These are phyloP conservation scores for Alectoria sarmentosa DNA, from an alignment of 495 filamentous ascomycete species.

Conservation along the genomic window DNA sequence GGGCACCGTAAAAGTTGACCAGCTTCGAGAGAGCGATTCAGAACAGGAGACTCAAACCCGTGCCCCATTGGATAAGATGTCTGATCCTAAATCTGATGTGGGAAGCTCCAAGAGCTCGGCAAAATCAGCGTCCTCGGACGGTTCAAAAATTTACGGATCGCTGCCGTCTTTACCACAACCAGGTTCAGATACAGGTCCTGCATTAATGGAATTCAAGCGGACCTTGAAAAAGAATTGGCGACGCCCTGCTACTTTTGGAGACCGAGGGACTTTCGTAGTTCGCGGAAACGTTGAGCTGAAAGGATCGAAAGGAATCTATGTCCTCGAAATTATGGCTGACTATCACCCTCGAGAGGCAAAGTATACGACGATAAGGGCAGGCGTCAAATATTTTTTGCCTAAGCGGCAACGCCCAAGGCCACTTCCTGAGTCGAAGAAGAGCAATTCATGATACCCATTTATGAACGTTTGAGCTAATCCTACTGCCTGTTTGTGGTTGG, in stretches of 20 bases:
- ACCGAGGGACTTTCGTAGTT: conserved; percentile 57
- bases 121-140: conserved; percentile 12
- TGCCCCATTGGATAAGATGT: conserved; percentile 7
- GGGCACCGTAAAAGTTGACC: conserved; percentile 4
- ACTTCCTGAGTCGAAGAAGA: not conserved
- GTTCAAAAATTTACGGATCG: conserved; percentile 4
- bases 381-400: conserved; percentile 9
- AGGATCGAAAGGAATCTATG: conserved; percentile 48
- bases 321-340: conserved; percentile 50
- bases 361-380: conserved; percentile 34
- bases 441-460: not conserved
- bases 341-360: conserved; percentile 49
- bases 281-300: conserved; percentile 59
- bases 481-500: not conserved
- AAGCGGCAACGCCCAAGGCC: conserved; percentile 16
- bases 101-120: conserved; percentile 6
- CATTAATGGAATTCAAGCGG: conserved; percentile 41
- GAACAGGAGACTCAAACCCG: conserved; percentile 13
- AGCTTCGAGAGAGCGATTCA: not conserved
- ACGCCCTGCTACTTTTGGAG: conserved; percentile 38
- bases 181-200: conserved; percentile 14
- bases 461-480: not conserved
- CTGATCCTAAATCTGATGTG: conserved; percentile 17
- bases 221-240: conserved; percentile 44
- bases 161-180: conserved; percentile 18